These are phyloP conservation scores for Mortierella claussenii DNA, from an alignment of 192 early-diverging fungal species.

Conservation along the genomic window DNA sequence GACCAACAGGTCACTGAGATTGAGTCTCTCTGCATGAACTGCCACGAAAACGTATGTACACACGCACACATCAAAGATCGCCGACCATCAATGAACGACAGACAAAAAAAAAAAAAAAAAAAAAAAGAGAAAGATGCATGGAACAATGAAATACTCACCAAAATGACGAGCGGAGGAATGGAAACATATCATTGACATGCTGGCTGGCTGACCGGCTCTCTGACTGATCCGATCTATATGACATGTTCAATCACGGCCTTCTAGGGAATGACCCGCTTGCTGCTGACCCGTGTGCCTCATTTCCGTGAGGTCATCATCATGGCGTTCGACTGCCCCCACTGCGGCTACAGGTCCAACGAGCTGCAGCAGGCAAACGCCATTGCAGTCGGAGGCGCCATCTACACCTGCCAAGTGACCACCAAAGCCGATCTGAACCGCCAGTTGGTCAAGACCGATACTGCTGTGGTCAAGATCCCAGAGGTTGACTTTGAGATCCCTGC, in stretches of 20 bases:
- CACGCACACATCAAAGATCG: too few species aligned
- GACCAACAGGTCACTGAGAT: constrained; percentile 76
- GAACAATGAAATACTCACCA: too few species aligned
- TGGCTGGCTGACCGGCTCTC: too few species aligned
- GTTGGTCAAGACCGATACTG: constrained; percentile 87
- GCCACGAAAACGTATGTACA: constrained; percentile 80
- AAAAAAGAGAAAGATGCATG: too few species aligned
- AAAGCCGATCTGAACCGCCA: constrained; percentile 92
- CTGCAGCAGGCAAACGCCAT: constrained; percentile 86
- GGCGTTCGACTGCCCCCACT: constrained; percentile 73
- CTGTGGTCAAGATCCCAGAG: constrained; percentile 81
- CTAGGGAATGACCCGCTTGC: constrained; percentile 84
- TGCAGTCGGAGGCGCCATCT: constrained; percentile 82
- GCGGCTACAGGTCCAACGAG: constrained; percentile 90
- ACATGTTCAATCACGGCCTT: too few species aligned
- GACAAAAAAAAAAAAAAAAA: too few species aligned
- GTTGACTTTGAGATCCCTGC: constrained; percentile 92
- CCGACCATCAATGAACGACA: too few species aligned
- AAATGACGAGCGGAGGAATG: not conserved
- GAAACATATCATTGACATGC: too few species aligned
- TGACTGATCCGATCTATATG: too few species aligned
- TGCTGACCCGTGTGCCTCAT: constrained; percentile 93
- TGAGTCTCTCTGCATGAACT: constrained; percentile 92
- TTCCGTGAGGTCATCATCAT: constrained; percentile 77
- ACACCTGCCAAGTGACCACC: constrained; percentile 68